Evolutionary conservation across 208 protist genomes (phyloP).

Genomic region (Polymyxa betae): DNA sequence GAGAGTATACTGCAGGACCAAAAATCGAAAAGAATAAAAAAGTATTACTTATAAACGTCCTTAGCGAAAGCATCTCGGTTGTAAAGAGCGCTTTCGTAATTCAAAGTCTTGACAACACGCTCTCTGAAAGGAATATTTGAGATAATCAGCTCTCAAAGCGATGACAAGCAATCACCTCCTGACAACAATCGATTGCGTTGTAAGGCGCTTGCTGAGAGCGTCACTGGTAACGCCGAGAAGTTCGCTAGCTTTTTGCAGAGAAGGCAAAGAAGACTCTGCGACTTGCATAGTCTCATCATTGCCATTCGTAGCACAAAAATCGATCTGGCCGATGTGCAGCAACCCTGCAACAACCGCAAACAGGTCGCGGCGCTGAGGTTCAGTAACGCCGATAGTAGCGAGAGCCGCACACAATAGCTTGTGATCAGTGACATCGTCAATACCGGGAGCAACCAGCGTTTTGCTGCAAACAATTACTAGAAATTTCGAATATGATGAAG

Average conservation of each 20-base stretch:
- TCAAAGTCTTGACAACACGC: constrained; percentile 18
- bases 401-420: neutral
- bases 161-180: neutral
- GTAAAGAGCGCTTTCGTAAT: neutral
- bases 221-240: neutral
- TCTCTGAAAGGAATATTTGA: neutral
- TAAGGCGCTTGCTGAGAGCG: neutral
- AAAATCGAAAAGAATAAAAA: neutral
- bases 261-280: neutral
- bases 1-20: neutral
- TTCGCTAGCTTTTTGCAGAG: neutral
- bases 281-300: constrained; percentile 35
- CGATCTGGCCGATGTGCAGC: constrained; percentile 20
- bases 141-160: neutral
- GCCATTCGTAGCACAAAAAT: neutral
- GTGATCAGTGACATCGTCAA: constrained; percentile 25
- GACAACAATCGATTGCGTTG: constrained; percentile 30
- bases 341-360: constrained; percentile 23
- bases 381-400: neutral
- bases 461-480: neutral
- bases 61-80: constrained; percentile 62
- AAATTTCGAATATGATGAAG: neutral
- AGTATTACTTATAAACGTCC: constrained; percentile 58
- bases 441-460: neutral
- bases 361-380: neutral